Percentiles rank a stretch among this genome's conserved stretches.
Evolutionary conservation across 306 rosid genomes (phyloP).

Genomic region (Elaeagnus macrophylla): DNA sequence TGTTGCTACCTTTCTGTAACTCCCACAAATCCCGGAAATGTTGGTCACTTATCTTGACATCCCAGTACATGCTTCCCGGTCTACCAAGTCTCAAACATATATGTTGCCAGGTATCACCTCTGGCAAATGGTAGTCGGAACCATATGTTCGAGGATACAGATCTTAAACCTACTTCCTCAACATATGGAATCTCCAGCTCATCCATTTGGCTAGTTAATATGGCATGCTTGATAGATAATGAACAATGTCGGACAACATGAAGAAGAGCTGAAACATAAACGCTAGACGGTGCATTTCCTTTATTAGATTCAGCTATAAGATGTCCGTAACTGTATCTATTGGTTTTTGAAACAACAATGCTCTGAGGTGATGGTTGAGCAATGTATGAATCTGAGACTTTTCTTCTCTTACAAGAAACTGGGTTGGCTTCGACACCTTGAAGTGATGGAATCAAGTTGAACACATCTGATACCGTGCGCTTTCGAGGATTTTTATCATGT

Average conservation of each 20-base stretch:
- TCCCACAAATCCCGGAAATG: conserved; percentile 98
- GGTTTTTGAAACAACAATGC: conserved; percentile 45
- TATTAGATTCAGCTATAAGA: conserved; percentile 79
- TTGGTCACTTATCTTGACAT: conserved; percentile 91
- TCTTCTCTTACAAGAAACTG: conserved; percentile 51
- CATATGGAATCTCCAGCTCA: conserved; percentile 74
- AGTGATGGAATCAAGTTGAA: conserved; percentile 76
- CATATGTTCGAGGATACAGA: conserved; percentile 85
- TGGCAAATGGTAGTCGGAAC: conserved; percentile 85
- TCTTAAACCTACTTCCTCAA: conserved; percentile 88
- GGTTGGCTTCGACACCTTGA: conserved; percentile 42
- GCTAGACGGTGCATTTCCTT: conserved; percentile 79
- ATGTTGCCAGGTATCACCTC: conserved; percentile 91
- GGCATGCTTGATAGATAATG: conserved; percentile 88
- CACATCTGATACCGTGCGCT: conserved; percentile 73
- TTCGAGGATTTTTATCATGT: conserved; percentile 52
- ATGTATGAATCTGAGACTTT: conserved; percentile 40
- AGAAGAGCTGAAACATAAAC: conserved; percentile 84
- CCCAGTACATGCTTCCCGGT: conserved; percentile 98
- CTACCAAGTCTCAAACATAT: conserved; percentile 93
- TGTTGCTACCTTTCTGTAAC: conserved; percentile 81
- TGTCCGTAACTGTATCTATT: conserved; percentile 60
- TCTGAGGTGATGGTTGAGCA: conserved; percentile 35
- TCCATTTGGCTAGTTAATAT: conserved; percentile 97
- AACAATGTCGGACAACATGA: conserved; percentile 90